Evolutionary conservation across 352 stramenopile genomes (phyloP).

Genomic region (Pythium rhizo-oryzae): DNA sequence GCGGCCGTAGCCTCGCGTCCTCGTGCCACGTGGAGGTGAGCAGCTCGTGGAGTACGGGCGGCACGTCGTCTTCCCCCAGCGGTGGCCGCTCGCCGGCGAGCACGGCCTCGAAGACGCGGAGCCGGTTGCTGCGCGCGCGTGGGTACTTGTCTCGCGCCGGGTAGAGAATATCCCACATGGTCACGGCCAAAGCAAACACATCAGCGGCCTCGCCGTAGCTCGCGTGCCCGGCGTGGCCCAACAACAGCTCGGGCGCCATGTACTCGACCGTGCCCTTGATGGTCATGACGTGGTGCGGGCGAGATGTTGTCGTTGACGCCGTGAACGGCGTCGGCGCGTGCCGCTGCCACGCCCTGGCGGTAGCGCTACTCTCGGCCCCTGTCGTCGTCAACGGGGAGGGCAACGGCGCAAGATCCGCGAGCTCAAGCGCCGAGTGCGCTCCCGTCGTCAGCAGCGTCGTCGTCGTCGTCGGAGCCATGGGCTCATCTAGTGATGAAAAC

Average conservation of each 20-base stretch:
- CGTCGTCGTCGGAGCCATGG: background rate
- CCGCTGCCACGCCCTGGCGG: constrained; percentile 19
- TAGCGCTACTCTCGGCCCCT: constrained; percentile 33
- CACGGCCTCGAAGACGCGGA: constrained; percentile 45
- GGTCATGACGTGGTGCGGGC: constrained; percentile 33
- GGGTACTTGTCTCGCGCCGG: constrained; percentile 42
- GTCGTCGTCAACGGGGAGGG: constrained; percentile 17
- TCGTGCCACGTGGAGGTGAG: constrained; percentile 53
- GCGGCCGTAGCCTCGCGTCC: constrained; percentile 39
- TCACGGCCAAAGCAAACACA: constrained; percentile 58
- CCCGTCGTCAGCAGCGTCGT: background rate
- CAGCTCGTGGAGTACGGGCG: constrained; percentile 38
- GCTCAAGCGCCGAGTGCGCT: background rate
- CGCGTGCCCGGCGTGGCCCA: constrained; percentile 32
- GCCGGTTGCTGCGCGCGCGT: constrained; percentile 30
- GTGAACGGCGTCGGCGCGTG: constrained; percentile 20
- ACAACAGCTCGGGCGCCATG: constrained; percentile 60
- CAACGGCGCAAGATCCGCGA: constrained; percentile 10
- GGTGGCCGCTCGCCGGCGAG: constrained; percentile 40
- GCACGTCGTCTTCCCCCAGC: constrained; percentile 33
- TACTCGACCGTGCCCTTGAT: constrained; percentile 53
- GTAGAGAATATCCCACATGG: constrained; percentile 69
- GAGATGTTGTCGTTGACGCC: background rate
- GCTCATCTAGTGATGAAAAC: background rate
- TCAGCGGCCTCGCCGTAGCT: constrained; percentile 51